Percentiles rank a stretch among this genome's conserved stretches.
phyloP scores from a whole-genome alignment of 129 eudicot species.

The Calendula officinalis region DNA sequence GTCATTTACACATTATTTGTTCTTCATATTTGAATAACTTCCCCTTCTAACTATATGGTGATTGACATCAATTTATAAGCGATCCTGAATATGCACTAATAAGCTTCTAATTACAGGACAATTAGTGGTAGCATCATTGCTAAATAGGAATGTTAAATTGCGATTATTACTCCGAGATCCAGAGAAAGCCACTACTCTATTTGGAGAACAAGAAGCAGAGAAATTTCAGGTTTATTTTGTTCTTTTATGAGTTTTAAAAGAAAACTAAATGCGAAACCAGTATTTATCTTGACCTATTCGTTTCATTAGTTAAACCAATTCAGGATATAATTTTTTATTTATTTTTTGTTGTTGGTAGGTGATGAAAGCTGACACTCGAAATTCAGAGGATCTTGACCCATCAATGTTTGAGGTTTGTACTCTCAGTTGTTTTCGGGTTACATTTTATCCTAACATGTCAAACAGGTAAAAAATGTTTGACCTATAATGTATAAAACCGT shows the following conservation, averaged over 20 bases:
- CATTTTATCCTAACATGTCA: neutral
- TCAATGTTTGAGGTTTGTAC: slow-evolving; percentile 78
- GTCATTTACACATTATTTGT: too few relatives aligned
- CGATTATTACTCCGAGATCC: slow-evolving; percentile 80
- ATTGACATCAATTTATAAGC: slow-evolving; percentile 6
- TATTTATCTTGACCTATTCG: neutral
- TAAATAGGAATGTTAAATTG: slow-evolving; percentile 57
- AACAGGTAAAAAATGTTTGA: neutral
- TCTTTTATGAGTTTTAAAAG: neutral
- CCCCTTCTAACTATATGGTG: slow-evolving; percentile 3
- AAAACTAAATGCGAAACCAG: neutral
- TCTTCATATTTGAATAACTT: too few relatives aligned
- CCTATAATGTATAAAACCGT: neutral
- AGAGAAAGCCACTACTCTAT: slow-evolving; percentile 74
- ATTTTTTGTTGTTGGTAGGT: too few relatives aligned
- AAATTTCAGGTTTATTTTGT: slow-evolving; percentile 61
- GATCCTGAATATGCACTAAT: slow-evolving; percentile 3
- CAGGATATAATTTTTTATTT: too few relatives aligned
- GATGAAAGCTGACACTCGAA: slow-evolving; percentile 77
- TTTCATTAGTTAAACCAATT: slow-evolving; percentile 16
- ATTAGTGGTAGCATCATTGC: slow-evolving; percentile 79
- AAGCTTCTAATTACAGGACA: slow-evolving; percentile 55
- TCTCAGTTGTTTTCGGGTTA: neutral
- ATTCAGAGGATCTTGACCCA: slow-evolving; percentile 71
- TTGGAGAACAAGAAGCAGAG: slow-evolving; percentile 82